A percentile compares a stretch with the other conserved stretches of the same genome.
Conservation (phyloP, 805 yeast genomes). For the Pichia eremophila region DNA sequence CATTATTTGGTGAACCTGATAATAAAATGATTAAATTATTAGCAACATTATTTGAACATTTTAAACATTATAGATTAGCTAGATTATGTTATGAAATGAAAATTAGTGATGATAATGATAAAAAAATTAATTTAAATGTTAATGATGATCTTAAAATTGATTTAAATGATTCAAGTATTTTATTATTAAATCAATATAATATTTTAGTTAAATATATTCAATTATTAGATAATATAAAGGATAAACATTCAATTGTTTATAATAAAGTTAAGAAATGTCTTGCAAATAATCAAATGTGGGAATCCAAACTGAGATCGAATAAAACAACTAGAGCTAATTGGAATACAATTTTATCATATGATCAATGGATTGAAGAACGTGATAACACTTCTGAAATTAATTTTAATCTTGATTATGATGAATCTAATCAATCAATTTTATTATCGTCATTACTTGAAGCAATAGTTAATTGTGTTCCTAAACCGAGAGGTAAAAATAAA, state of each 20-base stretch:
- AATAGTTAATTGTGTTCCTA: slow-evolving; percentile 24
- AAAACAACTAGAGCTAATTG: slow-evolving; percentile 2
- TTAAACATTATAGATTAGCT: slow-evolving; percentile 40
- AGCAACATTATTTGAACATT: slow-evolving; percentile 40
- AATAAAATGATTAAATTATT: slow-evolving; percentile 40
- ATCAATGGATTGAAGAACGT: slow-evolving; percentile 16
- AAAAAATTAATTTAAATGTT: slow-evolving; percentile 17
- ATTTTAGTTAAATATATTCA: slow-evolving; percentile 16
- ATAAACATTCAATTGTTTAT: slow-evolving; percentile 9
- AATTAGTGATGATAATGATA: slow-evolving; percentile 31
- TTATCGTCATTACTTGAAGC: slow-evolving; percentile 15
- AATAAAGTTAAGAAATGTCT: slow-evolving; percentile 4
- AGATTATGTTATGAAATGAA: slow-evolving; percentile 54
- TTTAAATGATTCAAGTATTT: slow-evolving; percentile 12
- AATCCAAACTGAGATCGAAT: not conserved
- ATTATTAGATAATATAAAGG: slow-evolving; percentile 13
- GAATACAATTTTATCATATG: slow-evolving; percentile 8
- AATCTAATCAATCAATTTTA: slow-evolving; percentile 6
- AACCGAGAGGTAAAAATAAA: slow-evolving; percentile 35
- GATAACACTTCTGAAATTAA: slow-evolving; percentile 3
- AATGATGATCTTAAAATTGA: slow-evolving; percentile 19
- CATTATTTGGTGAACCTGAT: slow-evolving; percentile 63
- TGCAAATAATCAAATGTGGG: not conserved
- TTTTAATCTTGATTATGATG: slow-evolving; percentile 8
- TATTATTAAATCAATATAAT: slow-evolving; percentile 25